These are phyloP conservation scores for Zymoseptoria pseudotritici DNA, from an alignment of 2,329 filamentous ascomycete genomes.

Conservation along the genomic window DNA sequence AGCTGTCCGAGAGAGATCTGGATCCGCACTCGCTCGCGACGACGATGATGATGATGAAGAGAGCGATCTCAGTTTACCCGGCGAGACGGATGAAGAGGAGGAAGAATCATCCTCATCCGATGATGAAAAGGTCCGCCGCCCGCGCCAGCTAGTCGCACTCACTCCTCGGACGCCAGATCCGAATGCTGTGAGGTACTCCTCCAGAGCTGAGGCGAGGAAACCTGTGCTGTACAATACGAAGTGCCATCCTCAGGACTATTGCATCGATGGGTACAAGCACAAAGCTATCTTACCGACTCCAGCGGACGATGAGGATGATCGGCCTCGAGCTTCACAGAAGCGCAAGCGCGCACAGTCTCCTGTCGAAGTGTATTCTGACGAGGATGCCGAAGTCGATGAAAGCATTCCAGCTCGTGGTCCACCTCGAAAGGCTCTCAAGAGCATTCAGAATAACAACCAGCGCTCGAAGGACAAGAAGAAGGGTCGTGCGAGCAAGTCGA, in stretches of 20 bases:
- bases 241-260: constrained; percentile 22
- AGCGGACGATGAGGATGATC: background rate
- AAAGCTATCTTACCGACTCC: constrained; percentile 2
- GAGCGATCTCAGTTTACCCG: background rate
- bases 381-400: constrained; percentile 1
- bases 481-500: background rate
- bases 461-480: background rate
- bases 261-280: constrained; percentile 14
- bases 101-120: background rate
- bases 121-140: background rate
- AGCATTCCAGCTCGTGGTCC: background rate
- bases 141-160: background rate
- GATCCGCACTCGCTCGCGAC: constrained; percentile 4
- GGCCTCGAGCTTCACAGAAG: background rate
- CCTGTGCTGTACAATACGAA: constrained; percentile 17
- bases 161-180: constrained; percentile 15
- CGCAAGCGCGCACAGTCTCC: constrained; percentile 4
- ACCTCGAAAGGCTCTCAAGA: background rate
- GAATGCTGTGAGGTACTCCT: constrained; percentile 18
- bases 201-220: constrained; percentile 16
- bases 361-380: background rate
- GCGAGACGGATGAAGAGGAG: constrained; percentile 3
- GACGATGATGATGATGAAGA: constrained; percentile 4
- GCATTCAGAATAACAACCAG: background rate
- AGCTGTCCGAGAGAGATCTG: constrained; percentile 7